A percentile compares a stretch with the other conserved stretches of the same genome.
Evolutionary conservation across 495 filamentous ascomycete species (phyloP).

Genomic region (Copromyces sp.): DNA sequence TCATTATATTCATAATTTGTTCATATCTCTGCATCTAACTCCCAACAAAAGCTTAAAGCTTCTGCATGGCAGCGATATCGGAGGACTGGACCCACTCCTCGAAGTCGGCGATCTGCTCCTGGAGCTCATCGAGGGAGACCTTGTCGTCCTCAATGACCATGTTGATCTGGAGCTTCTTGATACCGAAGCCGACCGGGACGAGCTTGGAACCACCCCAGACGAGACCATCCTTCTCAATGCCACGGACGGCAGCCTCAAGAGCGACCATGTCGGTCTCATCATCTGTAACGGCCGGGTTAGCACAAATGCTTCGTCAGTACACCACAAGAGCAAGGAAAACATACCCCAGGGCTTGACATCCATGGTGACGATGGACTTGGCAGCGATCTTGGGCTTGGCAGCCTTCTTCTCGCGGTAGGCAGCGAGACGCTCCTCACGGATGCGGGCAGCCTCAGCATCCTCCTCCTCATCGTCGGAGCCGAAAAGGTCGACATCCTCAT

Average conservation of each 20-base stretch:
- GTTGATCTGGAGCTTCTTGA: constrained; percentile 99
- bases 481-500: constrained; percentile 86
- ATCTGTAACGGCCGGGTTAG: constrained; percentile 39
- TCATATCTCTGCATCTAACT: constrained; percentile 15
- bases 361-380: constrained; percentile 90
- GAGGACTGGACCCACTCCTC: constrained; percentile 97
- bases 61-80: constrained; percentile 59
- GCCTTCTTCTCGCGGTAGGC: constrained; percentile 98
- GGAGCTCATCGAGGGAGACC: constrained; percentile 76
- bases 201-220: constrained; percentile 92
- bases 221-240: constrained; percentile 86
- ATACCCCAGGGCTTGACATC: constrained; percentile 99
- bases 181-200: constrained; percentile 85
- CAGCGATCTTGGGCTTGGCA: constrained; percentile 74
- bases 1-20: constrained; percentile 13
- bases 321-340: constrained; percentile 19
- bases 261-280: constrained; percentile 85
- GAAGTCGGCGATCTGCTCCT: constrained; percentile 66
- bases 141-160: constrained; percentile 96
- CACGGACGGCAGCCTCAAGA: constrained; percentile 72
- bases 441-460: constrained; percentile 69
- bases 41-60: constrained; percentile 19
- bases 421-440: constrained; percentile 79
- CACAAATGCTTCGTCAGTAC: neutral
- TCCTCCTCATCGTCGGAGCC: constrained; percentile 86